A percentile compares a stretch with the other conserved stretches of the same genome.
Evolutionary conservation across 805 yeast species (phyloP).

Genomic region (Candida palmyrensis): DNA sequence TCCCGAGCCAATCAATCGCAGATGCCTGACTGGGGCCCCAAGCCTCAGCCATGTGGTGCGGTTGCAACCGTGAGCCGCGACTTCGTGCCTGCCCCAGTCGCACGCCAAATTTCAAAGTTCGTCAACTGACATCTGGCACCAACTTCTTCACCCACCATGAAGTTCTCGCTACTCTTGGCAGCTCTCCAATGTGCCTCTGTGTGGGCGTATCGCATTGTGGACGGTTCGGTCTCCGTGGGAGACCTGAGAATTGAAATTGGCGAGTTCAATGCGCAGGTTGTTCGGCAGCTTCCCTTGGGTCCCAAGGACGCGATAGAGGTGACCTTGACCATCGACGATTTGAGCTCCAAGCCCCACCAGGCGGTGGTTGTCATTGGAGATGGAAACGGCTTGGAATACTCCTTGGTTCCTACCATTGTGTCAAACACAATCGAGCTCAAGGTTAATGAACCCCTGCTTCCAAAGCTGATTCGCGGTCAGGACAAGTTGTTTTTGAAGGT

Average conservation of each 20-base stretch:
- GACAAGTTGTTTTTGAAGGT: conserved; percentile 25
- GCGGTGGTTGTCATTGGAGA: conserved; percentile 24
- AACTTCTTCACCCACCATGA: no score
- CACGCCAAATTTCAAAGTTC: no score
- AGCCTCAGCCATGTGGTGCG: no score
- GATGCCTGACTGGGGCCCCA: no score
- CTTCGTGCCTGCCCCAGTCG: no score
- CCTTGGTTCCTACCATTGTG: conserved; percentile 26
- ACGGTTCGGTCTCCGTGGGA: conserved; percentile 25
- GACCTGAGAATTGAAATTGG: conserved; percentile 21
- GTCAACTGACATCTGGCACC: no score
- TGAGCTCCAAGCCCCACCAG: conserved; percentile 28
- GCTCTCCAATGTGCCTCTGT: conserved; percentile 10
- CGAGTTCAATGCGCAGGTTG: conserved; percentile 24
- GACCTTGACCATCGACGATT: conserved; percentile 18
- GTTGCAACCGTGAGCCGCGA: no score
- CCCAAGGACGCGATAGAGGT: conserved; percentile 28
- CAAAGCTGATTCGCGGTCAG: conserved; percentile 30
- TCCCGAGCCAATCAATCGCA: no score
- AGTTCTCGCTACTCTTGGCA: neutral
- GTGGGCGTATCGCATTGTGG: conserved; percentile 22
- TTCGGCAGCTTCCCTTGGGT: conserved; percentile 25
- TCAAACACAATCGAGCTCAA: conserved; percentile 16
- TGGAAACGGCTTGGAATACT: conserved; percentile 23
- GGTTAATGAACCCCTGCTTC: conserved; percentile 25